A percentile compares a stretch with the other conserved stretches of the same genome.
Conservation (phyloP, 1,139 yeast genomes). For the Taiozyma sp. region DNA sequence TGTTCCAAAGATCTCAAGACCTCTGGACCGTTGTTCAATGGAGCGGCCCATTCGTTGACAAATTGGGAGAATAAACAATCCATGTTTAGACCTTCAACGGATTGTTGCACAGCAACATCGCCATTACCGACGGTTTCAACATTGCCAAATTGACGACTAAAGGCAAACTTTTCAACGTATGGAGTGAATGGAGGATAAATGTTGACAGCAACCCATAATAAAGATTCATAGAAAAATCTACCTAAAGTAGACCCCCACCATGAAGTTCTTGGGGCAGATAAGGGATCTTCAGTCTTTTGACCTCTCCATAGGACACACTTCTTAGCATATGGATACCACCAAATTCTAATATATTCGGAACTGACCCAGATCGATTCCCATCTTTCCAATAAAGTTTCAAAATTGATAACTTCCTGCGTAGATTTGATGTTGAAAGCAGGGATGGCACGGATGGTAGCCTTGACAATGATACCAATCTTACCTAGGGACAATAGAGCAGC, state of each 20-base stretch:
- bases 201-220: constrained; percentile 77
- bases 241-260: constrained; percentile 87
- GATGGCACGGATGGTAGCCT: constrained; percentile 82
- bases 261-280: constrained; percentile 64
- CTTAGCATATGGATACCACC: constrained; percentile 97
- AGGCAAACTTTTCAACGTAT: constrained; percentile 75
- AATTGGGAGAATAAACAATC: constrained; percentile 93
- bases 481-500: constrained; percentile 91
- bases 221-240: constrained; percentile 69
- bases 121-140: constrained; percentile 67
- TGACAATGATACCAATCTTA: constrained; percentile 83
- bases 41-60: constrained; percentile 96
- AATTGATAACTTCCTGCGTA: constrained; percentile 74
- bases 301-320: constrained; percentile 93
- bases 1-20: constrained; percentile 61
- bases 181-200: constrained; percentile 78
- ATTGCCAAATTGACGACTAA: constrained; percentile 79
- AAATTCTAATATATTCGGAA: constrained; percentile 85
- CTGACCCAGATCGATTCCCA: constrained; percentile 83
- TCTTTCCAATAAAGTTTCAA: constrained; percentile 60
- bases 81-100: constrained; percentile 89
- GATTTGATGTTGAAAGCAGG: constrained; percentile 83
- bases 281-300: constrained; percentile 55
- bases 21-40: constrained; percentile 71
- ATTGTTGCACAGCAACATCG: constrained; percentile 67